A percentile compares a stretch with the other conserved stretches of the same genome.
Evolutionary conservation across 106 monocot species (phyloP).

Genomic region (Dendrobium nobile): DNA sequence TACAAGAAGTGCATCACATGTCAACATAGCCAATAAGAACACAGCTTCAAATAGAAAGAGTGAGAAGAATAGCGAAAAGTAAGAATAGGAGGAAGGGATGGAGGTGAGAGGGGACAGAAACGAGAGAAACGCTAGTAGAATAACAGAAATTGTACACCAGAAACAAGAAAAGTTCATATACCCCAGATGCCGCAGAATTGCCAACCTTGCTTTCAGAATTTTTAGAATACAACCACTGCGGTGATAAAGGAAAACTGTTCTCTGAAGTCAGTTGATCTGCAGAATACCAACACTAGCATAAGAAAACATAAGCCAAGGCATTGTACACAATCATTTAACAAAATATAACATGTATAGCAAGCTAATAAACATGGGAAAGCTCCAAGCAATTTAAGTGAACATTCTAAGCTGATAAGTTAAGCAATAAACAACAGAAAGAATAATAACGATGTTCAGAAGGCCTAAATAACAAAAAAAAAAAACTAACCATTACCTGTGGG

Average conservation of each 20-base stretch:
- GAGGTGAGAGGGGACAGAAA: background rate
- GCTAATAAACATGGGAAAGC: background rate
- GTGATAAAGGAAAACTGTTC: constrained; percentile 82
- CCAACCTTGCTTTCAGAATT: constrained; percentile 52
- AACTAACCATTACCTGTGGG: background rate
- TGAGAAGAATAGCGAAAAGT: background rate
- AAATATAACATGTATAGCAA: background rate
- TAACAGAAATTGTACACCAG: background rate
- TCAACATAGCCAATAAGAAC: background rate
- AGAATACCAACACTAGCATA: constrained; percentile 5
- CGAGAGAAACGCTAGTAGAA: background rate
- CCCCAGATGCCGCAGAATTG: constrained; percentile 3
- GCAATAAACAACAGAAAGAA: background rate
- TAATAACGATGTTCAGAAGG: background rate
- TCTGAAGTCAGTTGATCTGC: constrained; percentile 71
- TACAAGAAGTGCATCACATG: background rate
- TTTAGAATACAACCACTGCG: constrained; percentile 95
- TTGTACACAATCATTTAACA: background rate
- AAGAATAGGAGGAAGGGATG: background rate
- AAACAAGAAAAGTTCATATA: background rate
- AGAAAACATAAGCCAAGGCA: background rate
- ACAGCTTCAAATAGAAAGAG: background rate
- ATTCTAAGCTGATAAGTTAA: background rate
- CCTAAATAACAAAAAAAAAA: background rate
- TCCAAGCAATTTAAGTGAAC: background rate